phyloP scores from a whole-genome alignment of 1,284 basidiomycete species.

The Fomitiporia mediterranea region DNA sequence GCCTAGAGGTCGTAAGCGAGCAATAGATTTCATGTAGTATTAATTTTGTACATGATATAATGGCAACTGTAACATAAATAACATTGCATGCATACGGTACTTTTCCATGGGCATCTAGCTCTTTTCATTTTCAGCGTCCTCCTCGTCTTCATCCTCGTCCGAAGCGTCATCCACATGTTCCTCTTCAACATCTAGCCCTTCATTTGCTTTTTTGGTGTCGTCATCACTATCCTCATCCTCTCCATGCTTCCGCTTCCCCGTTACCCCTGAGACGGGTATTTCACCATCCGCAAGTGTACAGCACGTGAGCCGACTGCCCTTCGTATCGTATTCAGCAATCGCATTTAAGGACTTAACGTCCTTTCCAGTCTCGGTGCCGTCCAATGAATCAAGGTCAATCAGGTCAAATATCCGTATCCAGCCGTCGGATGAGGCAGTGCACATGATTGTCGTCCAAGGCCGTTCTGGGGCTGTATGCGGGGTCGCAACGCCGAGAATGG shows the following conservation, averaged over 20 bases:
- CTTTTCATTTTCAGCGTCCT: slow-evolving; percentile 21
- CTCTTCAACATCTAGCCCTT: slow-evolving; percentile 25
- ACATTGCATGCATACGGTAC: background rate
- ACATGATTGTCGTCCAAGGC: slow-evolving; percentile 55
- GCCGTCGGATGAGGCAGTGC: slow-evolving; percentile 82
- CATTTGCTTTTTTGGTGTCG: slow-evolving; percentile 26
- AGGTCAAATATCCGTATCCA: slow-evolving; percentile 79
- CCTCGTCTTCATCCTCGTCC: background rate
- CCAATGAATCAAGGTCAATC: slow-evolving; percentile 35
- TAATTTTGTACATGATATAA: too few species aligned
- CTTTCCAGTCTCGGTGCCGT: slow-evolving; percentile 7
- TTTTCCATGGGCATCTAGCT: background rate
- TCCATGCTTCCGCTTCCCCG: slow-evolving; percentile 38
- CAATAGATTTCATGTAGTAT: slow-evolving; percentile 25
- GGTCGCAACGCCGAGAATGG: slow-evolving; percentile 54
- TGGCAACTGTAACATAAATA: too few species aligned
- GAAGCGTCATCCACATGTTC: slow-evolving; percentile 19
- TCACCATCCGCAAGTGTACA: slow-evolving; percentile 65
- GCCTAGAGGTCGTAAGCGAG: slow-evolving; percentile 24
- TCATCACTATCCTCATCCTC: slow-evolving; percentile 26
- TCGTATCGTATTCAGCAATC: slow-evolving; percentile 71
- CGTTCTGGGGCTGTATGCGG: slow-evolving; percentile 30
- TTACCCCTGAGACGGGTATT: slow-evolving; percentile 24
- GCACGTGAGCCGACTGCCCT: slow-evolving; percentile 81
- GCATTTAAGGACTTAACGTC: slow-evolving; percentile 45